phyloP scores from a whole-genome alignment of 768 basidiomycete species.

The Boletellus emodensis region DNA sequence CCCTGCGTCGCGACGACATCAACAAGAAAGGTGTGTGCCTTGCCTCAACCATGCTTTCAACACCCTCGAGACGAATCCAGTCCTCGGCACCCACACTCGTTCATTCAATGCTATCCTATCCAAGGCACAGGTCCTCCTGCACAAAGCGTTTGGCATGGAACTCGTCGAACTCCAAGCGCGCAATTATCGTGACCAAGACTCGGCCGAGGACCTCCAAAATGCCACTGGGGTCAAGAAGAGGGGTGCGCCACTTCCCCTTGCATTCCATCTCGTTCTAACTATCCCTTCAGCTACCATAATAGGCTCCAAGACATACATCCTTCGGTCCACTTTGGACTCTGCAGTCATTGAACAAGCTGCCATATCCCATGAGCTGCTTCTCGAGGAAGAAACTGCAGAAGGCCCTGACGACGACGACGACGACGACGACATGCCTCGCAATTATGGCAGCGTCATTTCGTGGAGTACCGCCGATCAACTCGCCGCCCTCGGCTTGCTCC shows the following conservation, averaged over 20 bases:
- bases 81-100: constrained; percentile 47
- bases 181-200: constrained; percentile 38
- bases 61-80: constrained; percentile 21
- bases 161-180: constrained; percentile 72
- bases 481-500: constrained; percentile 66
- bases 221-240: constrained; percentile 64
- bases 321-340: constrained; percentile 69
- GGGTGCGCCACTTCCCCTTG: constrained; percentile 35
- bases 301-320: constrained; percentile 77
- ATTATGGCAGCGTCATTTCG: constrained; percentile 67
- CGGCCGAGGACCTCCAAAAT: constrained; percentile 42
- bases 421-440: constrained; percentile 44
- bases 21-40: constrained; percentile 64
- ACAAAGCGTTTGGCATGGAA: constrained; percentile 75
- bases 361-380: constrained; percentile 40
- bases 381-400: constrained; percentile 49
- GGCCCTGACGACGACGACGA: constrained; percentile 33
- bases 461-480: constrained; percentile 71
- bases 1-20: constrained; percentile 79
- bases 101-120: constrained; percentile 63
- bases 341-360: constrained; percentile 60
- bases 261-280: not conserved
- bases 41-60: not conserved
- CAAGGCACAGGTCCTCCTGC: constrained; percentile 60
- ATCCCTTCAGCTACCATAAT: constrained; percentile 38